Base-by-base conservation (phyloP, 441 rosid species). In the Aquilaria agallochum region DNA sequence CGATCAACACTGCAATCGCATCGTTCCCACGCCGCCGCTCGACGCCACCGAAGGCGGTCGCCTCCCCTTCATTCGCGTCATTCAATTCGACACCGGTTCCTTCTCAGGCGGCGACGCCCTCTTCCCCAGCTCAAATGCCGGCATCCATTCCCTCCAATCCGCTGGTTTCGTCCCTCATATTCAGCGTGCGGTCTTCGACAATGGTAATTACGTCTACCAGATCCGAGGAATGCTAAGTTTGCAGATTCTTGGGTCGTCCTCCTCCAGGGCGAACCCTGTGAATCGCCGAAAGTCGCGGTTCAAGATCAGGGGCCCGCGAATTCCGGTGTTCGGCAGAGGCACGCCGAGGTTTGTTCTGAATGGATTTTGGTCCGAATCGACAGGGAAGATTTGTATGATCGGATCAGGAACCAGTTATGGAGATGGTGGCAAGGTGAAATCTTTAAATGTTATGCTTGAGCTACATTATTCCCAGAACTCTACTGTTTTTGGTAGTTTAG, bases 351-450 rank as follows among this genome's bases (percentile, higher is more conserved):
- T 94, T 68, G 64, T 67, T 15, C 70, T 94, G 3, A 70, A 59
- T 61, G 99, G 97, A 59, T 87, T 75, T 68, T 84, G 90, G 97
- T 83, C 90, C 3, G 76, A 82, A 69, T 69, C 82, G 58, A 75
- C 80, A 31, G 89, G 94, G 63, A 76, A 73, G 74, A 81, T 91
- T 36, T 95, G 99, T 78, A 77, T 89, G 96, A 87, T 95, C 31
- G 96, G 97, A 83, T 86, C 97, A 59, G 78, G 82, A 12, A 45
- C 64, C 56, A 68, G 57, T 53, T 49, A 52, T 10, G 60, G 60
- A 4, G 54, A 47, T 34, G 66, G 63, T 30, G 87, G 91, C 50
- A 70, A 34, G 56, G 58, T 67, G 20, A 63, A 63, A 63, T 62
- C 74, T 53, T 53, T 53, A 9, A 58, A 80, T 75, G 92, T 64